Evolutionary conservation across 768 basidiomycete genomes (phyloP).

Genomic region (Mrakia frigida): DNA sequence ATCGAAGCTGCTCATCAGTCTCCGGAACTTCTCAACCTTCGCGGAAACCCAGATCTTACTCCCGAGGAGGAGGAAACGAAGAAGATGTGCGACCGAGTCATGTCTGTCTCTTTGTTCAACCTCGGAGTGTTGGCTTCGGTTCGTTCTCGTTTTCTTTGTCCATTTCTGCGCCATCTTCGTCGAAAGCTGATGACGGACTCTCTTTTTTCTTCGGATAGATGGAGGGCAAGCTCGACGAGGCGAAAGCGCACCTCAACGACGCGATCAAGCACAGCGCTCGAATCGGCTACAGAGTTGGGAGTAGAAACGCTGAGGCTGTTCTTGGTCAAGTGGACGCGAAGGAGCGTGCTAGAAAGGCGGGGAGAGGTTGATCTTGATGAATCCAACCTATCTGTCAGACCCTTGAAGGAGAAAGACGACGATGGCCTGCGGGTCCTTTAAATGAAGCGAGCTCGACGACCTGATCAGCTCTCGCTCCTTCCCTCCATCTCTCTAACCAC

Average conservation of each 20-base stretch:
- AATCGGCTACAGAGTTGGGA: neutral
- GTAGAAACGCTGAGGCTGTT: neutral
- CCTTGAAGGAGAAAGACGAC: too few species aligned
- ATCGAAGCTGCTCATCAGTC: neutral
- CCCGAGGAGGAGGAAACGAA: neutral
- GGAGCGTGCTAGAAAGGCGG: too few species aligned
- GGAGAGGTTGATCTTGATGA: too few species aligned
- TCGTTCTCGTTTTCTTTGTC: neutral
- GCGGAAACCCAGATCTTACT: neutral
- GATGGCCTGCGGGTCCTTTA: too few species aligned
- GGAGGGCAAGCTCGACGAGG: neutral
- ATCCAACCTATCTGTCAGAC: too few species aligned
- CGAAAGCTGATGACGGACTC: too few species aligned
- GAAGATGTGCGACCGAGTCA: conserved; percentile 27
- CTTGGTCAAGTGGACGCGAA: too few species aligned
- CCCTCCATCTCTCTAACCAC: neutral
- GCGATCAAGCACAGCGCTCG: neutral
- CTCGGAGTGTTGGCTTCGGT: conserved; percentile 23
- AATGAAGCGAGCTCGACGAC: neutral
- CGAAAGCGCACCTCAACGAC: neutral
- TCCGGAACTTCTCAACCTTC: neutral
- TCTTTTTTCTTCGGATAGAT: neutral
- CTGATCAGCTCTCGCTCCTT: neutral
- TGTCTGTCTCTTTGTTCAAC: conserved; percentile 27
- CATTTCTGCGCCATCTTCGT: neutral